These are phyloP conservation scores for Kingdonia uniflora DNA, from an alignment of 164 flowering plant genomes.

Conservation along the genomic window DNA sequence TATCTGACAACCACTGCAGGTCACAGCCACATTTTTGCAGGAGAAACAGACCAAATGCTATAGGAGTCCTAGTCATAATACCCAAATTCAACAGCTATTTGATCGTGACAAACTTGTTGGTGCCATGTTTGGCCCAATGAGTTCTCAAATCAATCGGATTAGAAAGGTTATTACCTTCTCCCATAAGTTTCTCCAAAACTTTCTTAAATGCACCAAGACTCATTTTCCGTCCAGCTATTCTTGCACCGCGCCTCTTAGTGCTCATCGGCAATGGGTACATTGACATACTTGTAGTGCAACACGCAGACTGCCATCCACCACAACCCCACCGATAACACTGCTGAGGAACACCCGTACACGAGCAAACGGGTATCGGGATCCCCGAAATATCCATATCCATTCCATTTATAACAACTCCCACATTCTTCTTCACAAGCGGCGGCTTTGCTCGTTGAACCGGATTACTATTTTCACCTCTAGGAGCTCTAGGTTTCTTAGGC, in stretches of 20 bases:
- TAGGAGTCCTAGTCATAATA: conserved; percentile 15
- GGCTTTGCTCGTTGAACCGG: conserved; percentile 38
- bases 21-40: conserved; percentile 35
- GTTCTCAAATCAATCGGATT: conserved; percentile 75
- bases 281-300: conserved; percentile 77
- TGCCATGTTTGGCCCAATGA: conserved; percentile 92
- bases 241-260: conserved; percentile 74
- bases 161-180: conserved; percentile 63
- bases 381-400: conserved; percentile 68
- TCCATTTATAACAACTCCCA: conserved; percentile 65
- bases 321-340: conserved; percentile 94
- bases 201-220: conserved; percentile 91
- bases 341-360: conserved; percentile 76
- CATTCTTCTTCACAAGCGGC: conserved; percentile 29
- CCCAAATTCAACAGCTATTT: conserved; percentile 41
- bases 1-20: conserved; percentile 27
- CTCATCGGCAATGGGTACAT: conserved; percentile 88
- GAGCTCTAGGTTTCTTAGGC: conserved; percentile 25
- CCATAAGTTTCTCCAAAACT: conserved; percentile 76
- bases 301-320: conserved; percentile 97
- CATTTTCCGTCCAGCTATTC: conserved; percentile 95
- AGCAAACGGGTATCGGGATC: conserved; percentile 77
- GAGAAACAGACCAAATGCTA: conserved; percentile 33
- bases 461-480: conserved; percentile 31
- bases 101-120: conserved; percentile 90